Evolutionary conservation across 768 basidiomycete species (phyloP), one percentile per base, ranked within the genome.

Genomic region (Lactarius indigo): DNA sequence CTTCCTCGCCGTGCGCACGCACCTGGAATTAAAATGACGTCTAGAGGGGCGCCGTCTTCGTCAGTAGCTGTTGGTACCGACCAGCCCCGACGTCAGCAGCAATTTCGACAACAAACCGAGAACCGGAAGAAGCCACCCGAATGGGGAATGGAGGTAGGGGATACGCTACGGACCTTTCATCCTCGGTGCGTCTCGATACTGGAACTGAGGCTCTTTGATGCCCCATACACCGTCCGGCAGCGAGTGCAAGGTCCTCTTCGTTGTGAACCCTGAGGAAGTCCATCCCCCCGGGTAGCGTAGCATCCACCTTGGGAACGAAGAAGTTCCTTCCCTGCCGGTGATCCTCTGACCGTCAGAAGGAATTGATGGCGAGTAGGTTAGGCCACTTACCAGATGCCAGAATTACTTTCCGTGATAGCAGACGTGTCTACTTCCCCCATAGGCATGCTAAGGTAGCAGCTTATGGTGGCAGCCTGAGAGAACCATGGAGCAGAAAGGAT

Each of bases 381-480:
- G 2, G 37, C 10, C 20, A 52, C 84, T 54, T 65, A 90, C 90
- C 85, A 12, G 77, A 75, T 26, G 78, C 73, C n/a, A 92, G 74
- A 62, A 92, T 81, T 17, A 78, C 78, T 13, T 13, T 80, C 74
- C 13, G 84, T 80, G 41, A 92, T 69, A 0, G 73, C 72, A 5
- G 80, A 72, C 0, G 91, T 92, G 71, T 87, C 82, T 30, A 87
- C 79, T 71, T 93, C 91, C 4, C 82, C 88, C 2, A 81, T 74
- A 13, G 89, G 89, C 91, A 93, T 92, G 75, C 85, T 92, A 50
- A 93, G 79, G 74, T 89, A 93, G 75, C 91, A 93, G 77, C 89
- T 87, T 35, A 92, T 74, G 5, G 79, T 78, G 59, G 75, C 80
- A 59, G 80, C 81, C 44, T 72, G 72, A 41, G 79, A 75, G 71